These are phyloP conservation scores for Solanum pinnatisectum DNA, from an alignment of 257 asterid species.

Conservation along the genomic window DNA sequence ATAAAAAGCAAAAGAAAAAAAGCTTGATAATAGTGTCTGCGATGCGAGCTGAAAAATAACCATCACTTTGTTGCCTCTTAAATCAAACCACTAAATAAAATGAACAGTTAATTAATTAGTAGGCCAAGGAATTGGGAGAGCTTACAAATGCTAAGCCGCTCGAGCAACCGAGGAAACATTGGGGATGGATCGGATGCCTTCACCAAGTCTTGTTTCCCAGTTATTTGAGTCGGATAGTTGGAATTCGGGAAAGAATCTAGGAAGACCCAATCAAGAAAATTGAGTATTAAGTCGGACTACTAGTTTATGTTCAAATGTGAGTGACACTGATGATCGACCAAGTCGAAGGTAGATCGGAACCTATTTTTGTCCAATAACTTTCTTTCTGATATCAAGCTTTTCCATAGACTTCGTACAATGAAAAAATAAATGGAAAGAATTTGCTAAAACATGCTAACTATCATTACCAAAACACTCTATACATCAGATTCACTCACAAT, in stretches of 20 bases:
- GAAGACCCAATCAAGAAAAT: conserved; percentile 23
- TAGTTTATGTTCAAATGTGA: conserved; percentile 61
- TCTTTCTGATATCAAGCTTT: too few relatives aligned
- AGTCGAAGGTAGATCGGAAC: too few relatives aligned
- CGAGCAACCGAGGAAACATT: conserved; percentile 89
- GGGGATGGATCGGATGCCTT: conserved; percentile 53
- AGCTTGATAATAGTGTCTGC: too few relatives aligned
- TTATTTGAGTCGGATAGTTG: conserved; percentile 57
- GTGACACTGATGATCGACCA: conserved; percentile 59
- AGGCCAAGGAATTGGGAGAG: conserved; percentile 80
- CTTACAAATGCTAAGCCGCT: conserved; percentile 31
- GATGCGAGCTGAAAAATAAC: too few relatives aligned
- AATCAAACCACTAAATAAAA: too few relatives aligned
- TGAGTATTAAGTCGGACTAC: conserved; percentile 53
- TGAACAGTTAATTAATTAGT: conserved; percentile 14
- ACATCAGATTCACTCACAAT: too few relatives aligned
- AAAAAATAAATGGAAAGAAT: too few relatives aligned
- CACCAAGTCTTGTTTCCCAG: conserved; percentile 47
- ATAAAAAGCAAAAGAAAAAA: too few relatives aligned
- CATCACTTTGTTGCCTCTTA: too few relatives aligned
- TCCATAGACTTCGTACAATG: too few relatives aligned
- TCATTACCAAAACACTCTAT: too few relatives aligned
- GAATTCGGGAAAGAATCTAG: conserved; percentile 75
- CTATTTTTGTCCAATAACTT: background rate
- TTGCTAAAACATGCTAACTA: too few relatives aligned